phyloP scores from a whole-genome alignment of 163 green algal species.

The Scenedesmus sp. region DNA sequence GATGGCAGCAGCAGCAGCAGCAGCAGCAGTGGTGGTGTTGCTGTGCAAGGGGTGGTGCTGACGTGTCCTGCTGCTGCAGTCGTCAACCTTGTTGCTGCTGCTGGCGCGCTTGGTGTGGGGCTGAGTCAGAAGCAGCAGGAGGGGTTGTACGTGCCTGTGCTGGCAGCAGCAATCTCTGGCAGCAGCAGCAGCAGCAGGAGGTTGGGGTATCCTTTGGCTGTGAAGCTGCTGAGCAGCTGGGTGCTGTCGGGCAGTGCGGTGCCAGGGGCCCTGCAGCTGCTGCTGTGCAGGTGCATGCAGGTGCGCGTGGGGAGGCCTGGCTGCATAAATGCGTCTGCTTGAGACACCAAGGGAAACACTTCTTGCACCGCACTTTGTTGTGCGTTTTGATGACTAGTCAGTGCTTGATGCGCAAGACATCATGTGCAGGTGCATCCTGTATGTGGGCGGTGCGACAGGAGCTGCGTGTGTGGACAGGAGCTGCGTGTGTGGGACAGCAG shows the following conservation, averaged over 20 bases:
- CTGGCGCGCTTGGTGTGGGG: neutral
- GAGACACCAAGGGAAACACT: no score
- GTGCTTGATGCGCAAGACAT: no score
- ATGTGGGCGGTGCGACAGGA: no score
- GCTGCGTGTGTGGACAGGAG: no score
- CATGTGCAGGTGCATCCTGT: no score
- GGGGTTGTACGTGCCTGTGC: neutral
- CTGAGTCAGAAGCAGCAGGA: neutral
- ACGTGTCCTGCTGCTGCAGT: neutral
- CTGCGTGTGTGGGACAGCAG: no score
- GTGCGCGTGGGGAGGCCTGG: no score
- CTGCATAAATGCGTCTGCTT: no score
- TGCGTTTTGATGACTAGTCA: no score
- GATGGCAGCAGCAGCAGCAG: neutral
- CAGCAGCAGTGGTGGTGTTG: neutral
- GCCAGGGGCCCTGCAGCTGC: neutral
- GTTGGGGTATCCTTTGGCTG: neutral
- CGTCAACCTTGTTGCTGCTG: neutral
- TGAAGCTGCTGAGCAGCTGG: slow-evolving; percentile 20
- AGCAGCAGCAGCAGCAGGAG: neutral
- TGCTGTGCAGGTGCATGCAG: neutral
- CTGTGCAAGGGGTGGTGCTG: neutral
- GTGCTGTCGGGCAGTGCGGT: slow-evolving; percentile 6
- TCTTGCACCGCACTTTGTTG: no score
- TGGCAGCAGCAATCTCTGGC: neutral